Base-by-base conservation (phyloP, 495 filamentous ascomycete species). In the Amorphotheca resinae region DNA sequence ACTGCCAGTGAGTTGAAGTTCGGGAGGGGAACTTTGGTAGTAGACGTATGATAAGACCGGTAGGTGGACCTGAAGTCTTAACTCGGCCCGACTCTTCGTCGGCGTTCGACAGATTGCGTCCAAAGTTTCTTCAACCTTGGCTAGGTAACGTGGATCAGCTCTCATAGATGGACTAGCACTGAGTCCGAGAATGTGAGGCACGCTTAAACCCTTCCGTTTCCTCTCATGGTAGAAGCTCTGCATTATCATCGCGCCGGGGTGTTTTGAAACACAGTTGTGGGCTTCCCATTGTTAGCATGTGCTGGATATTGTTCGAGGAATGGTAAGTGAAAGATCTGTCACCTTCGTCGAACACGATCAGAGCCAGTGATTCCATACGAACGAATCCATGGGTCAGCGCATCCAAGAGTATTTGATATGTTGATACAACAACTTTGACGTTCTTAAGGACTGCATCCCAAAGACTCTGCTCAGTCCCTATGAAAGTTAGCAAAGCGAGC, bases 261-360 rank as follows among this genome's bases (percentile, higher is more conserved):
- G 73, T 28, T 69, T 71, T 14, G 57, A 56, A 8, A 66, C 64
- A 53, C 80, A 84, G 56, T 85, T 72, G 56, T 91, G 84, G 9
- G 81, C 84, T 85, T 43, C 2, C 37, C 22, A 46, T n/a, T 28
- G 41, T 48, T 26, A 45, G 33, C 11, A 50, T 9, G 38, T 28
- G 15, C n/a, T 15, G 0, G 17, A 22, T 18, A 43, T 22, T 5
- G 12, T 22, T 9, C 20, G 1, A 12, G 36, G 9, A 16, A 12
- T 12, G 32, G 12, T 5, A 17, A 34, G 9, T 8, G 4, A 37
- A 18, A 9, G 26, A 21, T 16, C 22, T 51, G 63, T 36, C 54
- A 87, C 87, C 86, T 76, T 98, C 89, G 54, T 98, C 89, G 46
- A 95, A 88, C 0, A 95, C 68, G 16, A 98, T 60, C 1, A 98